Evolutionary conservation across 352 stramenopile species (phyloP).

Genomic region (Phytopythium oedochilum): DNA sequence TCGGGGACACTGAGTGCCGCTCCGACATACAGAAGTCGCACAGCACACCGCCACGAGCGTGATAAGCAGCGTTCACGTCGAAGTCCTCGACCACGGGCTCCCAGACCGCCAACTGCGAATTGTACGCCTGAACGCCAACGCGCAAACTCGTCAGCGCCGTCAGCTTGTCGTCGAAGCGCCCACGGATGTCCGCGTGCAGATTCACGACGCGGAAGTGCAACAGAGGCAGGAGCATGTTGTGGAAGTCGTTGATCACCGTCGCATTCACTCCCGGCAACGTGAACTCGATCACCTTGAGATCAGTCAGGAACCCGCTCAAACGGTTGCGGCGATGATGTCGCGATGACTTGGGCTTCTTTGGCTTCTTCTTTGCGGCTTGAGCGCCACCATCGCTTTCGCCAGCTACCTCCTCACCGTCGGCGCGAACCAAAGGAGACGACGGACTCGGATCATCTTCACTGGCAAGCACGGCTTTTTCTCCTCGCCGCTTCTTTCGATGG

Average conservation of each 20-base stretch:
- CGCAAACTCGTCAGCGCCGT: conserved; percentile 58
- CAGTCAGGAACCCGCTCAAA: conserved; percentile 36
- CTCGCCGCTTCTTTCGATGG: conserved; percentile 5
- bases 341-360: conserved; percentile 17
- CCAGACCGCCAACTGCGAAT: conserved; percentile 84
- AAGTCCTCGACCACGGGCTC: conserved; percentile 84
- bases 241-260: conserved; percentile 84
- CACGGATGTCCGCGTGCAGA: conserved; percentile 65
- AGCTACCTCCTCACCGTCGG: not conserved
- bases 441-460: not conserved
- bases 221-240: conserved; percentile 83
- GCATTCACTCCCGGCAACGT: conserved; percentile 71
- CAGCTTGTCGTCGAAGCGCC: conserved; percentile 54
- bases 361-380: conserved; percentile 6
- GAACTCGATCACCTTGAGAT: conserved; percentile 77
- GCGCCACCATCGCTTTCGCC: not conserved
- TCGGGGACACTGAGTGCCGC: conserved; percentile 51
- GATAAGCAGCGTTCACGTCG: conserved; percentile 68
- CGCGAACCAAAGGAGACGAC: not conserved
- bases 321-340: conserved; percentile 10
- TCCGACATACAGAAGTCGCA: conserved; percentile 82
- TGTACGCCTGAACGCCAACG: conserved; percentile 79
- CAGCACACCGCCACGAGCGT: conserved; percentile 59
- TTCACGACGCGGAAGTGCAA: conserved; percentile 68
- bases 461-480: not conserved